Evolutionary conservation across 371 early-diverging fungal genomes (phyloP), one percentile per base, ranked within the genome.

Genomic region (Mucor sp.): DNA sequence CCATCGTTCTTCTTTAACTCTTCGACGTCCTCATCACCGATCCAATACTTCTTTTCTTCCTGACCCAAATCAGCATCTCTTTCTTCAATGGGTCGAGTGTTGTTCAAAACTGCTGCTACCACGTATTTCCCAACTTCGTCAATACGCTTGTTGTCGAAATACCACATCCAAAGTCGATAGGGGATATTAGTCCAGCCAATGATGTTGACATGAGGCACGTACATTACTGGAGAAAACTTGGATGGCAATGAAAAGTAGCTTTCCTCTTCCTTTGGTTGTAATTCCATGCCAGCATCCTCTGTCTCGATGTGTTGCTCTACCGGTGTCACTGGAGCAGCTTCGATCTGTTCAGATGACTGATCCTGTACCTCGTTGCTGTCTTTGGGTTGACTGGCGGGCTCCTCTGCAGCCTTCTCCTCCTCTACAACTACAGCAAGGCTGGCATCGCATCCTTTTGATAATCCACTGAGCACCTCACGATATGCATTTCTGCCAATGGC

Each of bases 181-280:
- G 87, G 89, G 59, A 88, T 77, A 64, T 88, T 89, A 33, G 74
- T 74, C 89, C 89, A 88, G 39, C 90, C 90, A 66, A 85, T 85
- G 55, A 88, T 78, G 68, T 90, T 90, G 59, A 86, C 78, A 65
- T 87, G 88, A 32, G 86, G 89, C 58, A 90, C 78, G 66, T 87
- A 90, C 61, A 87, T 85, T n/a, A 90, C 70, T 44, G 89, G 83
- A 21, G 85, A 83, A 15, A 89, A 69, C 8, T 78, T 75, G 11
- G 85, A 68, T 23, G 86, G 85, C 33, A 85, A 55, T 56, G 84
- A 83, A 61, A 85, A 83, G 47, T 75, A 56, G 50, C 74, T 74
- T 21, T 79, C 74, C 44, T 77, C 68, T 30, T 62, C 61, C 25
- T 63, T 53, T 12, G 43, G 21, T 28, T 37, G 39, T 19, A 64